These are phyloP conservation scores for Podospora anserina DNA, from an alignment of 495 filamentous ascomycete species.

Conservation along the genomic window DNA sequence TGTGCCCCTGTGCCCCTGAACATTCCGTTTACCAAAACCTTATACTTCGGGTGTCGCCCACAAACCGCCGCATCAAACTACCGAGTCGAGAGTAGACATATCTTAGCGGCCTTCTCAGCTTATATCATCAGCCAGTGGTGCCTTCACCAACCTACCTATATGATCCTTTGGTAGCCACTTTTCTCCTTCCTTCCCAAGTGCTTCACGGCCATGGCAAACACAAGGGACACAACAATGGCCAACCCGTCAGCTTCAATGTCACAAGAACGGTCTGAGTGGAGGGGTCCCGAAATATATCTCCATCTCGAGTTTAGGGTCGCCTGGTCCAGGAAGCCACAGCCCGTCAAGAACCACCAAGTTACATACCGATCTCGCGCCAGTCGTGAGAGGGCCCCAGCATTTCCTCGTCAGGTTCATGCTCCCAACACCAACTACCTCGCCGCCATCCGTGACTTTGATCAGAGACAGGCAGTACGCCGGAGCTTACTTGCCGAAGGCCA, in stretches of 20 bases:
- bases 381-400: conserved; percentile 38
- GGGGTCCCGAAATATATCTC: conserved; percentile 44
- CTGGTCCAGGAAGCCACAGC: conserved; percentile 37
- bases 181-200: background rate
- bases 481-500: conserved; percentile 10
- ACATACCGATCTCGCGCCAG: conserved; percentile 43
- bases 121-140: conserved; percentile 6
- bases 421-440: conserved; percentile 43
- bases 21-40: conserved; percentile 2
- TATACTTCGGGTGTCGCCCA: conserved; percentile 8
- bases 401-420: conserved; percentile 43
- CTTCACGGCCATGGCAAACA: background rate
- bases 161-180: background rate
- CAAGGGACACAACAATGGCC: background rate
- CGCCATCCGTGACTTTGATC: conserved; percentile 33
- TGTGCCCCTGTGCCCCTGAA: background rate
- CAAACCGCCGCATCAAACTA: conserved; percentile 4
- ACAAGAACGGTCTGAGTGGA: conserved; percentile 30
- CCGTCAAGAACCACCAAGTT: conserved; percentile 41
- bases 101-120: conserved; percentile 13
- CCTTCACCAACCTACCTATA: background rate
- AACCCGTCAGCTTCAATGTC: conserved; percentile 16
- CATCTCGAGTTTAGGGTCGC: conserved; percentile 47
- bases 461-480: conserved; percentile 23
- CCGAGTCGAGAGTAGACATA: background rate